Evolutionary conservation across 1,284 basidiomycete species (phyloP).

Genomic region (Ceratorhiza oryzae-sativae): DNA sequence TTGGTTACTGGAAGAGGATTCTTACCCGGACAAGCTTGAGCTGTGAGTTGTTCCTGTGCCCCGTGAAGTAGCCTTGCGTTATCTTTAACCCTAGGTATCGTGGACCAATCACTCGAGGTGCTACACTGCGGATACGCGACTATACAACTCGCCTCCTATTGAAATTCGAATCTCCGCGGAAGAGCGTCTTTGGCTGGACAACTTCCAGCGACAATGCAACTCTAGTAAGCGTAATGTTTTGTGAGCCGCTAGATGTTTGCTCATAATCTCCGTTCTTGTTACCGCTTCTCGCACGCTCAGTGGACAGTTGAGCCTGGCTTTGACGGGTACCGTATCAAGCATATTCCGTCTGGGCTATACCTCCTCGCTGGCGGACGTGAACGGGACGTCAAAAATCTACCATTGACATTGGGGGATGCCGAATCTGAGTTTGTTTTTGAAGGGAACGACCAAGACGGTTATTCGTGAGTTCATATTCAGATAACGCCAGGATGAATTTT

Average conservation of each 20-base stretch:
- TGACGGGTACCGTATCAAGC: slow-evolving; percentile 20
- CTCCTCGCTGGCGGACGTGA: neutral
- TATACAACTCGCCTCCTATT: neutral
- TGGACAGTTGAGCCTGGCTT: slow-evolving; percentile 31
- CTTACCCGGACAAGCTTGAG: slow-evolving; percentile 3
- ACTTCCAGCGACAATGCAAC: neutral
- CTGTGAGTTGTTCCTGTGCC: neutral
- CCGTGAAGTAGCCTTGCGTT: neutral
- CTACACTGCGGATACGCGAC: neutral
- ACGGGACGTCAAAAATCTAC: neutral
- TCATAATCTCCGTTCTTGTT: neutral
- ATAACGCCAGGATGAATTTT: neutral
- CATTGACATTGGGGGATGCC: neutral
- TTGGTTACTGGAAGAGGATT: slow-evolving; percentile 25
- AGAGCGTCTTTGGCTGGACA: neutral
- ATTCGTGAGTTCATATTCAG: slow-evolving; percentile 15
- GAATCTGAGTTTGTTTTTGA: slow-evolving; percentile 18
- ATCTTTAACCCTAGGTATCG: neutral
- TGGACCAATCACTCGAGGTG: neutral
- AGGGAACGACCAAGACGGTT: slow-evolving; percentile 22
- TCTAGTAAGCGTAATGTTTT: neutral
- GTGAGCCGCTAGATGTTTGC: neutral
- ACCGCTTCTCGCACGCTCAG: neutral
- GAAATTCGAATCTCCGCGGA: neutral
- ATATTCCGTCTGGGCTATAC: slow-evolving; percentile 25